Evolutionary conservation across 257 asterid genomes (phyloP), one percentile per base, ranked within the genome.

Genomic region (Nemophila menziesii): DNA sequence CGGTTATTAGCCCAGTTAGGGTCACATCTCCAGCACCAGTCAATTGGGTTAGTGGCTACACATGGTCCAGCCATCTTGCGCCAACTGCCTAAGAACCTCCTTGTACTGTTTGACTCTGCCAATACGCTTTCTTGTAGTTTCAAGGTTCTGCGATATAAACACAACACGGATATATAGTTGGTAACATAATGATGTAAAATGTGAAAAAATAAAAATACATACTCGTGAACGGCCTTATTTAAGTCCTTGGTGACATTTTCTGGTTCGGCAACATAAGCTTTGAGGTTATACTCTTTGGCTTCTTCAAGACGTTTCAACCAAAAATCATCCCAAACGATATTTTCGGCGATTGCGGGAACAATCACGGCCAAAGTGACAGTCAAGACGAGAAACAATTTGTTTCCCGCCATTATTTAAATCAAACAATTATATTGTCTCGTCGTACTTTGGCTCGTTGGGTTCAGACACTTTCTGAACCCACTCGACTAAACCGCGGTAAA

Each of bases 21-120:
- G 49, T 66, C 57, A 20, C 73, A 66, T 51, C 73, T 51, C 73
- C 68, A 66, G 44, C 73, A 66, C 22, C 27, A 34, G 73, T 66
- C 73, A 5, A 66, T 56, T 1, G 48, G 24, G 52, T 66, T 66
- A 15, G 42, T 39, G 15, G 65, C 65, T 38, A 8, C 1, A 44
- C 69, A 66, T 11, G 63, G 67, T 0, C 72, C 72, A 16, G 3
- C 16, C 17, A 14, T 16, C 15, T 9, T 38, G 11, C 13, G 21
- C 1, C 49, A 26, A 3, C 43, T 20, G 1, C 36, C 33, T 37
- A 65, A 56, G 43, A 22, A 27, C 36, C 72, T 65, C 43, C 72
- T 48, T 13, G 51, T 44, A 44, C 39, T 14, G 5, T 49, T 49
- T 26, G 13, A 2, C 2, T n/a, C 46, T 22, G 24, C 7, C 18